phyloP scores from a whole-genome alignment of 352 stramenopile species.

The Pythium aphanidermatum region DNA sequence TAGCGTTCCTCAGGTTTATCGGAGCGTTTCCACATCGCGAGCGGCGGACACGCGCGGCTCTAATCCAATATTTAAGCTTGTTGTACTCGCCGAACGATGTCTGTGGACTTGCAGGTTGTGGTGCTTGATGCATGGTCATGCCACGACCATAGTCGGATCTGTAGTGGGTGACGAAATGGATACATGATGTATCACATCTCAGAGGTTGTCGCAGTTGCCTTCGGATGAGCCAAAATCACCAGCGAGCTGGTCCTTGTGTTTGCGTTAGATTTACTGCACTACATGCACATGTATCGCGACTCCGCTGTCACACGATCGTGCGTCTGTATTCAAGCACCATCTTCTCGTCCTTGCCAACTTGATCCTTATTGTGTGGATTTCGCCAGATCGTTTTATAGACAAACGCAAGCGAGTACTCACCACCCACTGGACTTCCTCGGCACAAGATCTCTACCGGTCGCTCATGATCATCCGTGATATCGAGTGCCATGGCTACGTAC shows the following conservation, averaged over 20 bases:
- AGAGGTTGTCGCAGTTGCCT: no score
- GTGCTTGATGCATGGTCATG: no score
- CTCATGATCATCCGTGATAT: conserved; percentile 29
- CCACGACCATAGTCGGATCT: no score
- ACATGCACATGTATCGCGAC: no score
- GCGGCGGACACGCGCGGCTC: not conserved
- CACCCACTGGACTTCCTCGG: conserved; percentile 30
- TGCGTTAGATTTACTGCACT: not conserved
- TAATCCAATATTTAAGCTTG: conserved; percentile 10
- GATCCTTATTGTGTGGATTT: conserved; percentile 26
- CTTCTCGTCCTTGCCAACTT: no score
- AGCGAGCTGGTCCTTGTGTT: no score
- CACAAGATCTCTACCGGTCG: conserved; percentile 66
- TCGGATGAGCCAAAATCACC: no score
- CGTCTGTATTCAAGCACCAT: conserved; percentile 59
- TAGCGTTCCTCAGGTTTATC: not conserved
- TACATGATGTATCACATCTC: no score
- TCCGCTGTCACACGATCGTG: not conserved
- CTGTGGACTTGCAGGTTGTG: no score
- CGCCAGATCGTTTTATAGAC: conserved; percentile 55
- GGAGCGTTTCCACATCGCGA: not conserved
- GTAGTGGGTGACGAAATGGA: no score
- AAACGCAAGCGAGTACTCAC: conserved; percentile 64
- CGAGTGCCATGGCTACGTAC: conserved; percentile 47
- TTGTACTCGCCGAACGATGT: no score